These are phyloP conservation scores for Azolla pinnata DNA, from an alignment of 75 land plant species.

Conservation along the genomic window DNA sequence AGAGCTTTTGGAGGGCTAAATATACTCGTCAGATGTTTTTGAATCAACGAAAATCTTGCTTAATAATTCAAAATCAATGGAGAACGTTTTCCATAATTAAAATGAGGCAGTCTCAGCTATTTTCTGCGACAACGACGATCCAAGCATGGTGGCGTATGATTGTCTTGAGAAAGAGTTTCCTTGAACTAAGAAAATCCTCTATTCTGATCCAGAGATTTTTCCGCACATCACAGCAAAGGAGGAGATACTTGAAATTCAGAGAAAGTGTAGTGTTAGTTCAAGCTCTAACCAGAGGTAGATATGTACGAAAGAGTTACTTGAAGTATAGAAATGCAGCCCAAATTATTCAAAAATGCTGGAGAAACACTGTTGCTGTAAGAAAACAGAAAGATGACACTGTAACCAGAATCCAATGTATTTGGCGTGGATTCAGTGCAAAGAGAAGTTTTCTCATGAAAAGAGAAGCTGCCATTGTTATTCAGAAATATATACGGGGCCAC, in stretches of 20 bases:
- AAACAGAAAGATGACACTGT: background rate
- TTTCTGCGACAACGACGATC: constrained; percentile 23
- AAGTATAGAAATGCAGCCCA: constrained; percentile 8
- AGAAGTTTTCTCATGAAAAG: constrained; percentile 14
- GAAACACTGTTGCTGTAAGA: background rate
- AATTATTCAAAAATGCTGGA: constrained; percentile 2
- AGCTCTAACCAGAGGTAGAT: constrained; percentile 22
- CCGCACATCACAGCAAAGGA: constrained; percentile 11
- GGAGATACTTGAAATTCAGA: constrained; percentile 12
- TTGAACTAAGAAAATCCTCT: constrained; percentile 16
- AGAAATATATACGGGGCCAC: background rate
- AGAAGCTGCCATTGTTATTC: constrained; percentile 30
- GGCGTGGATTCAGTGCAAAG: constrained; percentile 28
- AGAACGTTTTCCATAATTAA: constrained; percentile 4
- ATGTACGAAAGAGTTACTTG: background rate
- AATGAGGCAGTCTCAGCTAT: constrained; percentile 2
- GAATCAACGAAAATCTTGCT: constrained; percentile 17
- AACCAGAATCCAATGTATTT: constrained; percentile 5
- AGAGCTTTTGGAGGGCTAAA: no score
- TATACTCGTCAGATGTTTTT: background rate
- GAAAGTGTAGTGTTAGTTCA: constrained; percentile 36
- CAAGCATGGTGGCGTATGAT: constrained; percentile 37
- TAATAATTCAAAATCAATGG: constrained; percentile 34
- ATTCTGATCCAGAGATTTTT: constrained; percentile 34
- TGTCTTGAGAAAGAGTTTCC: constrained; percentile 17